These are phyloP conservation scores for Colletotrichum somersetense DNA, from an alignment of 2,329 filamentous ascomycete genomes.

Conservation along the genomic window DNA sequence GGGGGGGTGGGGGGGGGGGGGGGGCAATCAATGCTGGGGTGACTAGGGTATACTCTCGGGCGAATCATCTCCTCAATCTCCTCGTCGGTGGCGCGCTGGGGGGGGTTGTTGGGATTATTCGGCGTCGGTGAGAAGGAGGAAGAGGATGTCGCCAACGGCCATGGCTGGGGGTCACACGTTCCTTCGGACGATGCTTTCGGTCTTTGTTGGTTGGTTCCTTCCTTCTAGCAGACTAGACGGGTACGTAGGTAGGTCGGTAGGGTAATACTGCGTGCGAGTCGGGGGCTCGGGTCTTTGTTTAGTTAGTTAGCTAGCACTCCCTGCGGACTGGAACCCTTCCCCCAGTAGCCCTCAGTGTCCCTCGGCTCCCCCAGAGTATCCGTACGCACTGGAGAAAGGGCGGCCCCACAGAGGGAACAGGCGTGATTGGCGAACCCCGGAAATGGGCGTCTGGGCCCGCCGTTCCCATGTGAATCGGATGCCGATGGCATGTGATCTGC, in stretches of 20 bases:
- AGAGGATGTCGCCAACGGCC: constrained; percentile 23
- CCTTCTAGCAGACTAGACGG: constrained; percentile 1
- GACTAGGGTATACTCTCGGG: too few species aligned
- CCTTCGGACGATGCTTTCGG: constrained; percentile 36
- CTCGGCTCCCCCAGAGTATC: constrained; percentile 38
- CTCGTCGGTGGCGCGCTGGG: too few species aligned
- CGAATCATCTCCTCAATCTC: too few species aligned
- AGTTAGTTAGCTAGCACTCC: not conserved
- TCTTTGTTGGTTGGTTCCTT: not conserved
- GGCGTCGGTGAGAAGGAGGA: constrained; percentile 15
- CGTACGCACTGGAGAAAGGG: constrained; percentile 11
- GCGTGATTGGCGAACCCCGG: constrained; percentile 39
- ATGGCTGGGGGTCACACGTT: constrained; percentile 22
- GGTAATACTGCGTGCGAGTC: not conserved
- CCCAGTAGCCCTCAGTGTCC: constrained; percentile 15
- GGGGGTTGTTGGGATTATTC: not conserved
- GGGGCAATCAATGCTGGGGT: too few species aligned
- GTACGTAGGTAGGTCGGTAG: not conserved
- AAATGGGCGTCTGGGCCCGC: constrained; percentile 22
- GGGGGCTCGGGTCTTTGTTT: constrained; percentile 15
- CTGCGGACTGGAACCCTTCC: constrained; percentile 8
- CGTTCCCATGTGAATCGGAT: constrained; percentile 40
- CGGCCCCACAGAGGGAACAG: constrained; percentile 4
- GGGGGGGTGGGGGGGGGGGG: too few species aligned
- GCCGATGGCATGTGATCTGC: constrained; percentile 40